phyloP scores from a whole-genome alignment of 2,329 filamentous ascomycete genomes.

The Colletotrichum incanum region DNA sequence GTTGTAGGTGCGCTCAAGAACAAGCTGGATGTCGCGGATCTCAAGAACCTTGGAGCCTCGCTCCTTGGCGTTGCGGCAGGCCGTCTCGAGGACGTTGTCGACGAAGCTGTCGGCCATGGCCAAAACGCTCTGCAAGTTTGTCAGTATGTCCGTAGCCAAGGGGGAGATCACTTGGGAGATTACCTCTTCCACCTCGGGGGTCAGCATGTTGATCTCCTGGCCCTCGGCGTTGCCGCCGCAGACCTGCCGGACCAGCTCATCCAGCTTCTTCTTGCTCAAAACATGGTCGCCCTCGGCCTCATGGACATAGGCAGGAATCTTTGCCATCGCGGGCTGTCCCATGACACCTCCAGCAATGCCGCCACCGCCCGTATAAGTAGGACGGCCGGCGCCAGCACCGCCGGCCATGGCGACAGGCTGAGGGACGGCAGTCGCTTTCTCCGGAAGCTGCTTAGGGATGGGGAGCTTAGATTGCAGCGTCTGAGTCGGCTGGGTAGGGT shows the following conservation, averaged over 20 bases:
- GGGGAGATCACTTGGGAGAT: constrained; percentile 46
- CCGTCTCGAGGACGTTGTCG: constrained; percentile 88
- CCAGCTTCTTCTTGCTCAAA: constrained; percentile 97
- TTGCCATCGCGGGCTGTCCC: constrained; percentile 87
- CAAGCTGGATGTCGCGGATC: constrained; percentile 87
- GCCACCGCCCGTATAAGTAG: constrained; percentile 86
- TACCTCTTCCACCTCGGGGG: constrained; percentile 97
- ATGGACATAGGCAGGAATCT: constrained; percentile 86
- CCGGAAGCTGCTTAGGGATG: constrained; percentile 84
- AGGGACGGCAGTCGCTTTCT: constrained; percentile 78
- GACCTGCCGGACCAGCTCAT: constrained; percentile 94
- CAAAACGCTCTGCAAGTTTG: constrained; percentile 78
- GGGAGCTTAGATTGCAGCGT: constrained; percentile 77
- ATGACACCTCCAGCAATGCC: constrained; percentile 86
- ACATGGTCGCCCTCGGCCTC: constrained; percentile 94
- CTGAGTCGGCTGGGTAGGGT: constrained; percentile 60
- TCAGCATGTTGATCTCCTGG: constrained; percentile 83
- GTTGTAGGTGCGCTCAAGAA: constrained; percentile 89
- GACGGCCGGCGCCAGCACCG: constrained; percentile 77
- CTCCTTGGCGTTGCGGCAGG: constrained; percentile 93
- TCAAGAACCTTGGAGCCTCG: constrained; percentile 92
- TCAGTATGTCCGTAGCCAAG: constrained; percentile 29
- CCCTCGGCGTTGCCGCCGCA: constrained; percentile 83
- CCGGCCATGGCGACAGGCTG: constrained; percentile 79
- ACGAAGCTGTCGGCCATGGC: constrained; percentile 95